Conservation (phyloP, 306 rosid genomes). For the Ceratonia siliqua region DNA sequence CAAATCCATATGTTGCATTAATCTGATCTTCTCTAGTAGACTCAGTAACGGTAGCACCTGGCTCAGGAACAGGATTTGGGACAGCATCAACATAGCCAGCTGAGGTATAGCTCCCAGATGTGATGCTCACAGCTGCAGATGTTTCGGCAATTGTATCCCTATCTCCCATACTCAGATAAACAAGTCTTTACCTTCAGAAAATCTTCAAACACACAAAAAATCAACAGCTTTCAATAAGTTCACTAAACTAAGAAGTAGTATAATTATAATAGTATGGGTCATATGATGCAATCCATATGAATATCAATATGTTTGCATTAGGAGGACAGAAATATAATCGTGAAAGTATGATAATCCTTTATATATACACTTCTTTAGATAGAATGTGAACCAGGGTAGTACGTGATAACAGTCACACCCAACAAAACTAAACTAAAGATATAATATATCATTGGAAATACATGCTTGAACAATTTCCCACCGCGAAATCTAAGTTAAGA, state of each 20-base stretch:
- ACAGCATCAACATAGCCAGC: conserved; percentile 53
- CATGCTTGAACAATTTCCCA: neutral
- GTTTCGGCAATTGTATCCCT: conserved; percentile 68
- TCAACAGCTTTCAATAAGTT: neutral
- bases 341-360: neutral
- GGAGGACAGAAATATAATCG: neutral
- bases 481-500: neutral
- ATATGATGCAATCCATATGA: neutral
- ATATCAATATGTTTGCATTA: neutral
- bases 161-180: conserved; percentile 59
- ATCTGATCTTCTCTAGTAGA: conserved; percentile 46
- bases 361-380: too few relatives aligned
- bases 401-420: neutral
- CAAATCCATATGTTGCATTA: conserved; percentile 36
- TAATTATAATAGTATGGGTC: too few relatives aligned
- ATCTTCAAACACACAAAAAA: conserved; percentile 36
- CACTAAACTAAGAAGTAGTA: neutral
- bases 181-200: conserved; percentile 21
- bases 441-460: neutral
- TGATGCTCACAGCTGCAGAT: conserved; percentile 47
- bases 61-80: conserved; percentile 40
- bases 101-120: conserved; percentile 42
- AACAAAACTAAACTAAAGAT: neutral
- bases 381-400: neutral
- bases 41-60: conserved; percentile 36